phyloP scores from a whole-genome alignment of 441 rosid species.

The Gossypium trilobum region DNA sequence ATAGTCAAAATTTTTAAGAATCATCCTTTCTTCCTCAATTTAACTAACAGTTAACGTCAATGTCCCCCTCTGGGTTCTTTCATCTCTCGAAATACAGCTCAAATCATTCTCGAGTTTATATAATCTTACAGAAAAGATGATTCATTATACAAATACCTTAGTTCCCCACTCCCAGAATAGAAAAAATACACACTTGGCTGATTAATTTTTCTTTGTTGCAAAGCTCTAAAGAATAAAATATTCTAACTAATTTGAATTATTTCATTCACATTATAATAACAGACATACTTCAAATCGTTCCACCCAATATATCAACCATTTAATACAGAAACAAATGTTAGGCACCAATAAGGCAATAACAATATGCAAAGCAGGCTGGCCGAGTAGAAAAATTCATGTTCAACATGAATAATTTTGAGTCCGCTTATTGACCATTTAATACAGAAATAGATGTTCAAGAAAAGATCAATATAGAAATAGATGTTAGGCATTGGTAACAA shows the following conservation, averaged over 20 bases:
- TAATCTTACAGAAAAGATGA: background rate
- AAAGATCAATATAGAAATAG: background rate
- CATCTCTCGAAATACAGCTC: background rate
- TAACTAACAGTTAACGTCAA: background rate
- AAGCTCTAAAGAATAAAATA: background rate
- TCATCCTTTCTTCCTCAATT: background rate
- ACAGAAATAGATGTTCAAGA: too few relatives aligned
- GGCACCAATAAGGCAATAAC: background rate
- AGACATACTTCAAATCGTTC: background rate
- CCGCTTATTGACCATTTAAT: background rate
- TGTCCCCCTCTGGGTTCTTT: background rate
- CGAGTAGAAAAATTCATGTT: background rate
- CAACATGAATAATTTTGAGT: background rate
- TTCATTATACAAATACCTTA: background rate
- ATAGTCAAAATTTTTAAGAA: background rate
- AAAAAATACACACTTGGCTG: background rate
- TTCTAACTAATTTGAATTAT: background rate
- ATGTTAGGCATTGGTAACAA: background rate
- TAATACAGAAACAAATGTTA: background rate
- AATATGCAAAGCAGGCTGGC: background rate
- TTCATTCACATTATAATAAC: background rate
- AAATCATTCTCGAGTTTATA: background rate
- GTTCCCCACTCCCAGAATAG: background rate
- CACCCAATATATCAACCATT: background rate
- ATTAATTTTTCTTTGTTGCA: slow-evolving; percentile 1